phyloP scores from a whole-genome alignment of 2,329 filamentous ascomycete species.

The Septoria petroselini region DNA sequence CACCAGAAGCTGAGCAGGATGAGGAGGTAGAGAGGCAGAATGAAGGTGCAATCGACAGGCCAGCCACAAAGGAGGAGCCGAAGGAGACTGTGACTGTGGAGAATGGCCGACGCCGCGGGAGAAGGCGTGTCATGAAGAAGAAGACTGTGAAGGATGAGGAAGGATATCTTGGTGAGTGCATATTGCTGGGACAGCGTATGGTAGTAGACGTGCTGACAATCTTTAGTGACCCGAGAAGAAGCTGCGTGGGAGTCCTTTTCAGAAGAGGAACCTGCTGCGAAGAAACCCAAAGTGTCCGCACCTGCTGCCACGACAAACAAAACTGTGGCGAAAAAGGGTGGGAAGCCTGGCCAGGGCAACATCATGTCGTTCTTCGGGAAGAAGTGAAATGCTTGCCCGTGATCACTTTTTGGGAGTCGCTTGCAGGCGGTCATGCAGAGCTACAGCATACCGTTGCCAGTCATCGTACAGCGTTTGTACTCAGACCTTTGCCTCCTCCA shows the following conservation, averaged over 20 bases:
- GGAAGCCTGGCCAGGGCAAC: conserved; percentile 62
- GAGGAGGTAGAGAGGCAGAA: conserved; percentile 39
- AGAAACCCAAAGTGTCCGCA: conserved; percentile 52
- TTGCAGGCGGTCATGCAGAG: too few species aligned
- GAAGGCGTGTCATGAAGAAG: conserved; percentile 80
- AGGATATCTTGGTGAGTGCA: conserved; percentile 74
- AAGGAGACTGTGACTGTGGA: conserved; percentile 51
- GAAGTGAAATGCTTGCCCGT: conserved; percentile 52
- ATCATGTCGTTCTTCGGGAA: conserved; percentile 94
- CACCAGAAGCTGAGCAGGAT: conserved; percentile 20
- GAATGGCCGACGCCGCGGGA: conserved; percentile 69
- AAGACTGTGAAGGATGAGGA: conserved; percentile 82
- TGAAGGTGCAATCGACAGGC: conserved; percentile 58
- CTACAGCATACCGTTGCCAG: too few species aligned
- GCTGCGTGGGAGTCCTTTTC: conserved; percentile 88
- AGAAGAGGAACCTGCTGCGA: conserved; percentile 70
- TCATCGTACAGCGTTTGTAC: too few species aligned
- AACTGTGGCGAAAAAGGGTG: conserved; percentile 49
- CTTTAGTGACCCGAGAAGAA: conserved; percentile 78
- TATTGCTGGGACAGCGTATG: background rate
- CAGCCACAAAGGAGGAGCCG: conserved; percentile 40
- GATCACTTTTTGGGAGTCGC: too few species aligned
- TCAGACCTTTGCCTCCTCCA: background rate
- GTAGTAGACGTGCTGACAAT: conserved; percentile 18
- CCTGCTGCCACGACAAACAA: conserved; percentile 47